These are phyloP conservation scores for Eucalyptus sp. DNA, from an alignment of 345 rosid genomes.

Conservation along the genomic window DNA sequence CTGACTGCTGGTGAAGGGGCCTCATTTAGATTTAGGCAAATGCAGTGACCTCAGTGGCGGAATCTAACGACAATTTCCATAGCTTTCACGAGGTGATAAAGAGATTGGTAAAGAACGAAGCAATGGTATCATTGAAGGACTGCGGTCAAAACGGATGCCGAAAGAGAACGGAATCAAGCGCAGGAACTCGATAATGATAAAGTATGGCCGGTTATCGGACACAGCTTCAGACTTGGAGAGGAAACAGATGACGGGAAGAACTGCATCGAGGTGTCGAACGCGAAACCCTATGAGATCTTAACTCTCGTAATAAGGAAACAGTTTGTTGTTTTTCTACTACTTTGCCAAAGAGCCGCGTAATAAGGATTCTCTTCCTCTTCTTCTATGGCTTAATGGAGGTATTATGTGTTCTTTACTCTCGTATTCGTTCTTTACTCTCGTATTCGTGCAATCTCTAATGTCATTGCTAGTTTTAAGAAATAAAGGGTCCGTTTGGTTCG, in stretches of 20 bases:
- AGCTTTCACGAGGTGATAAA: background rate
- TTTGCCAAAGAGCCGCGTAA: background rate
- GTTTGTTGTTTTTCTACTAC: background rate
- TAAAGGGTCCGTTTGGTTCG: background rate
- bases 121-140: background rate
- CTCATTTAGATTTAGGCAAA: too few relatives aligned
- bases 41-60: background rate
- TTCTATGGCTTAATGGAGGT: slow-evolving; percentile 10
- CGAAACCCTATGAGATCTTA: too few relatives aligned
- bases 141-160: background rate
- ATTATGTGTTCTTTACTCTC: background rate
- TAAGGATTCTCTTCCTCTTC: background rate
- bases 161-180: background rate
- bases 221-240: background rate
- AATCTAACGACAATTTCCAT: background rate
- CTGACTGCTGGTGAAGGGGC: background rate
- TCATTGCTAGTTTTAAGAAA: background rate
- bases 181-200: background rate
- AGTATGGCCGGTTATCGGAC: background rate
- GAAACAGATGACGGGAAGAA: background rate
- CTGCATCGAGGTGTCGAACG: too few relatives aligned
- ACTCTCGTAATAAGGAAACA: too few relatives aligned
- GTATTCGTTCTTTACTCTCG: background rate
- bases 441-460: background rate
- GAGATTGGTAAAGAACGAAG: background rate